A percentile compares a stretch with the other conserved stretches of the same genome.
phyloP scores from a whole-genome alignment of 176 grass and related monocot genomes.

The Elymus sibiricus region DNA sequence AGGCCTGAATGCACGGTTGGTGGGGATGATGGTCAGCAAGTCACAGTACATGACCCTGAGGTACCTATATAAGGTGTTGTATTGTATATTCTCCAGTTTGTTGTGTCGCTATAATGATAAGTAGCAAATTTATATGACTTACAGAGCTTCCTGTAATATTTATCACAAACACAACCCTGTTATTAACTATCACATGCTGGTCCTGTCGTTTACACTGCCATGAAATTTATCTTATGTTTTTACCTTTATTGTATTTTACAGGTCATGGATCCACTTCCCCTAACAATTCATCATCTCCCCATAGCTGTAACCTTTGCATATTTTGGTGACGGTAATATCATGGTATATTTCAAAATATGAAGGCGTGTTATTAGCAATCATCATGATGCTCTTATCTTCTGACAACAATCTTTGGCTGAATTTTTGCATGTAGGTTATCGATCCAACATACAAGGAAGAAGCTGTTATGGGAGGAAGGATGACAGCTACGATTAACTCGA shows the following conservation, averaged over 20 bases:
- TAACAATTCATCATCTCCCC: conserved; percentile 90
- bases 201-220: neutral
- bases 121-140: neutral
- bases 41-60: conserved; percentile 80
- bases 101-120: neutral
- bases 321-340: conserved; percentile 75
- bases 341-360: conserved; percentile 52
- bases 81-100: neutral
- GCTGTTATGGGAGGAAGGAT: conserved; percentile 86
- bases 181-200: neutral
- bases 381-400: neutral
- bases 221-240: neutral
- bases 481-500: conserved; percentile 89
- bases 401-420: neutral
- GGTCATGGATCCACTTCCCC: conserved; percentile 85
- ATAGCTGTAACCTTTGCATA: conserved; percentile 95
- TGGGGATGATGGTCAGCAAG: conserved; percentile 77
- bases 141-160: neutral
- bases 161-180: neutral
- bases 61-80: conserved; percentile 30
- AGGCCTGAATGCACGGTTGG: conserved; percentile 80
- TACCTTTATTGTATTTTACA: conserved; percentile 43
- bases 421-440: conserved; percentile 60
- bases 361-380: neutral
- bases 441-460: conserved; percentile 98